Percentiles rank a stretch among this genome's conserved stretches.
phyloP scores from a whole-genome alignment of 345 rosid genomes.

The Lenwebbia sp. region DNA sequence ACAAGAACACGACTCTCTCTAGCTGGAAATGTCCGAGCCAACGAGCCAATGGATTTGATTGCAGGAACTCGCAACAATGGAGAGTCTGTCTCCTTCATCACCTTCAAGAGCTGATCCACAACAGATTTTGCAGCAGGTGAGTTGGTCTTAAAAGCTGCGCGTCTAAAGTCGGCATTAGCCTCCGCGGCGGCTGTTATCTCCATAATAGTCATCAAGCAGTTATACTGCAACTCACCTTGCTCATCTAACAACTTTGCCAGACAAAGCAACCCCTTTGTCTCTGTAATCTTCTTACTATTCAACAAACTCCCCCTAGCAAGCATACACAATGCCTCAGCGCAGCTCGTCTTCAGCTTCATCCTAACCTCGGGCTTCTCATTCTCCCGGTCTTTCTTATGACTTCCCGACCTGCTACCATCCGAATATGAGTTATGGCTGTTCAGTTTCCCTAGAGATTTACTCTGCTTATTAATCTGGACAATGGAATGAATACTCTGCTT shows the following conservation, averaged over 20 bases:
- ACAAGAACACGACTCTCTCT: conserved; percentile 5
- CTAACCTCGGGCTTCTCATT: neutral
- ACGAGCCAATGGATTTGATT: conserved; percentile 3
- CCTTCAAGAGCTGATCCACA: conserved; percentile 8
- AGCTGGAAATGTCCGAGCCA: conserved; percentile 13
- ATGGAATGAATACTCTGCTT: conserved; percentile 10
- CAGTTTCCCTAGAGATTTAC: neutral
- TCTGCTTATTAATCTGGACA: conserved; percentile 5
- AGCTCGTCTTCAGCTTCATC: conserved; percentile 3
- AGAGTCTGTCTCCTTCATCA: neutral
- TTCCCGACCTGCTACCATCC: neutral
- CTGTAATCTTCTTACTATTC: conserved; percentile 7
- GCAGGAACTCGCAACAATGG: neutral
- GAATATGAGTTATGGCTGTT: neutral
- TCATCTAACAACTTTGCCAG: conserved; percentile 9
- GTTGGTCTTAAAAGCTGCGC: conserved; percentile 9
- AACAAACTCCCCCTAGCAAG: conserved; percentile 1
- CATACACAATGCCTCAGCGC: conserved; percentile 7
- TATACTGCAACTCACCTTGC: conserved; percentile 1
- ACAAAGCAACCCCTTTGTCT: conserved; percentile 13
- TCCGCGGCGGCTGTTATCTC: conserved; percentile 11
- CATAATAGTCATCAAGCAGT: conserved; percentile 11
- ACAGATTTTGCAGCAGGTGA: conserved; percentile 9
- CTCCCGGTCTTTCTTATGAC: conserved; percentile 2
- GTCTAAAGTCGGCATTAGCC: conserved; percentile 5